Evolutionary conservation across 768 basidiomycete genomes (phyloP), one percentile per base, ranked within the genome.

Genomic region (Postia placenta): DNA sequence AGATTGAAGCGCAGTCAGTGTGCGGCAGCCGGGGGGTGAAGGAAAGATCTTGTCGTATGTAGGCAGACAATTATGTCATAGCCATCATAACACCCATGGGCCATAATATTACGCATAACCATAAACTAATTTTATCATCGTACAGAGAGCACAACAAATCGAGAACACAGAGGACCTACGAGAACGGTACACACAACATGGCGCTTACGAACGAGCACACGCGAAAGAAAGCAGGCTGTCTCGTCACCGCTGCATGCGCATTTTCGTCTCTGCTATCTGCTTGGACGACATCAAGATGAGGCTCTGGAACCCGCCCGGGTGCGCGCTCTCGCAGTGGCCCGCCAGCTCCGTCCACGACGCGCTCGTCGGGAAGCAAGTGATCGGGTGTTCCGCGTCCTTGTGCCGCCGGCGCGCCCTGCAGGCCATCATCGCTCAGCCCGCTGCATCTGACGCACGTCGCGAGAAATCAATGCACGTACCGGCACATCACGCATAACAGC

Each of bases 401-500:
- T n/a, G n/a, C n/a, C n/a, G n/a, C n/a, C n/a, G n/a, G n/a, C n/a
- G n/a, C n/a, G n/a, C n/a, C n/a, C n/a, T n/a, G n/a, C n/a, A n/a
- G n/a, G n/a, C n/a, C n/a, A n/a, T n/a, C n/a, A n/a, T n/a, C n/a
- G n/a, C n/a, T n/a, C n/a, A n/a, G n/a, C n/a, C n/a, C n/a, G n/a
- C n/a, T n/a, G n/a, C n/a, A n/a, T n/a, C n/a, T n/a, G n/a, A n/a
- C n/a, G n/a, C n/a, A n/a, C n/a, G n/a, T n/a, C n/a, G n/a, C n/a
- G n/a, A n/a, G n/a, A n/a, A n/a, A n/a, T n/a, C n/a, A n/a, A n/a
- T n/a, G n/a, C 3, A 60, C 58, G 28, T 45, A 55, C 58, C 19
- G 40, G 58, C 58, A 60, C 40, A 60, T 47, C 2, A 53, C 49
- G 36, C 58, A 60, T 15, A 28, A 23, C 42, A 55, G 42, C 50